Base-by-base conservation (phyloP, 352 stramenopile species). In the Globisporangium alternatum region DNA sequence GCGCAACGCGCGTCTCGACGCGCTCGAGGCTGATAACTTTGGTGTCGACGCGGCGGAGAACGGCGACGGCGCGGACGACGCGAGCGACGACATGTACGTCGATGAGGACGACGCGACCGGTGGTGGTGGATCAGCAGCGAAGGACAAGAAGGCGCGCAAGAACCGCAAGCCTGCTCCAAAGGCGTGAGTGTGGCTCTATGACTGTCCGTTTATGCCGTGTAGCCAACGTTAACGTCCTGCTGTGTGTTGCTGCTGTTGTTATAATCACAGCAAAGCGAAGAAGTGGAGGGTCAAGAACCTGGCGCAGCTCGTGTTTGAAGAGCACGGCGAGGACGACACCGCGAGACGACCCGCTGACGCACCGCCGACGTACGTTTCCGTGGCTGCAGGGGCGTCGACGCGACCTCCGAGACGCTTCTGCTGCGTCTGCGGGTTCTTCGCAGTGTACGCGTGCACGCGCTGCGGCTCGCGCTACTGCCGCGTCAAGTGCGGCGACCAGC, bases 1-100 rank as follows among this genome's bases (percentile, higher is more conserved):
- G 30, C 89, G 82, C 31, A 93, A 95, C 53, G 89, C 88, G 39
- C 84, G 90, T 5, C 54, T 97, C 44, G 90, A 97, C 48, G 86
- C 90, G 25, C 71, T 97, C 7, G 90, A 97, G 73, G 89, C 86
- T 6, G 89, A 97, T 63, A 95, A 96, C 70, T 96, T 94, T 54
- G 82, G 81, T 15, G 77, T 89, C 65, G 86, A 92, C 21, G 78
- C 62, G 31, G 69, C 80, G 4, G 82, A 88, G 43, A 80, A 73
- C 30, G 78, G 77, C 35, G 79, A 75, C 52, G 65, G 74, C 31
- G 70, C 69, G 44, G 65, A 63, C n/a, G 78, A 89, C 57, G 68
- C 72, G 57, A 66, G 59, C 62, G 74, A 85, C 69, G 76, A 82
- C n/a, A 56, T 77, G 22, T 95, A 95, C 62, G 78, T 94, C 19